phyloP scores from a whole-genome alignment of 2,329 filamentous ascomycete genomes.

The Aspergillus sp. region DNA sequence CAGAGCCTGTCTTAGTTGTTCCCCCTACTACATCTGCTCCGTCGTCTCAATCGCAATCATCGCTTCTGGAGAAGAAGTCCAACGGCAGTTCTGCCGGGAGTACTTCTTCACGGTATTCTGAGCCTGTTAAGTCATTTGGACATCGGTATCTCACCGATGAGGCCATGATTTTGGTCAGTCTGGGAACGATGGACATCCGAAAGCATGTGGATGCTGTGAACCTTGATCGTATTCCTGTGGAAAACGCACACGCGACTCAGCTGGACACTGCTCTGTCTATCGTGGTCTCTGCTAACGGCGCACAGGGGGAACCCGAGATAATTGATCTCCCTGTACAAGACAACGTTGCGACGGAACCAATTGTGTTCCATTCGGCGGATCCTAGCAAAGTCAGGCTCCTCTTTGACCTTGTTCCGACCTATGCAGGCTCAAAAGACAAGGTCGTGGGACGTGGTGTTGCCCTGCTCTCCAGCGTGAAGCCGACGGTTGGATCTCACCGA shows the following conservation, averaged over 20 bases:
- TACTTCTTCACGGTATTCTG: slow-evolving; percentile 48
- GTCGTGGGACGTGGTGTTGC: slow-evolving; percentile 87
- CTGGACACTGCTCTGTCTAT: slow-evolving; percentile 92
- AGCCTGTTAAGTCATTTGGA: slow-evolving; percentile 91
- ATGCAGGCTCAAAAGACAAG: slow-evolving; percentile 77
- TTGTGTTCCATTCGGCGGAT: slow-evolving; percentile 81
- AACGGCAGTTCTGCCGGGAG: slow-evolving; percentile 43
- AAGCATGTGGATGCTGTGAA: slow-evolving; percentile 78
- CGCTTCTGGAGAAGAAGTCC: slow-evolving; percentile 45
- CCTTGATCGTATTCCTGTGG: slow-evolving; percentile 82
- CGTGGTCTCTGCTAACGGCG: slow-evolving; percentile 82
- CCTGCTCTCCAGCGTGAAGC: slow-evolving; percentile 80
- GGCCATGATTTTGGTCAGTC: slow-evolving; percentile 84
- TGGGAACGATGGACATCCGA: slow-evolving; percentile 92
- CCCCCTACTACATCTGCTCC: slow-evolving; percentile 31
- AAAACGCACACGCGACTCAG: slow-evolving; percentile 86
- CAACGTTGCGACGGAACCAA: slow-evolving; percentile 88
- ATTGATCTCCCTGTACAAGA: slow-evolving; percentile 93
- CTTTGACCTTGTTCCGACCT: slow-evolving; percentile 95
- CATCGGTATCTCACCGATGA: slow-evolving; percentile 91
- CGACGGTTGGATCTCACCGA: slow-evolving; percentile 77
- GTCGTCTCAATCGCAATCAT: slow-evolving; percentile 39
- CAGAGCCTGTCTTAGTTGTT: slow-evolving; percentile 32
- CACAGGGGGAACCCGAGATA: slow-evolving; percentile 80
- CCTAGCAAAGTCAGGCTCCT: slow-evolving; percentile 79